Conservation (phyloP, 768 basidiomycete species). For the Macrolepiota albuminosa region DNA sequence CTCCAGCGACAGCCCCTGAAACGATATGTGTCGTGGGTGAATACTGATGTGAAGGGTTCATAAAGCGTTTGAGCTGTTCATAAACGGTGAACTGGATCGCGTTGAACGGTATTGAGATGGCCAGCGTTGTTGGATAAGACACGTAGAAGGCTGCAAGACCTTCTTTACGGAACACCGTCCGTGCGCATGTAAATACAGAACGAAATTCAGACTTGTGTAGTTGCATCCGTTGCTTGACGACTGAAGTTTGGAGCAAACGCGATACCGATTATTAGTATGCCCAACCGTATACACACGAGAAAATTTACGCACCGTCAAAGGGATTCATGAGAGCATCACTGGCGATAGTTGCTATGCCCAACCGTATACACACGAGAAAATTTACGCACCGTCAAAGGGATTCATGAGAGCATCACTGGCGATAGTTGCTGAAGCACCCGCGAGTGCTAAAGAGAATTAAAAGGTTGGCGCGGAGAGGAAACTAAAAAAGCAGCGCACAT, state of each 20-base stretch:
- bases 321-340: slow-evolving; percentile 99
- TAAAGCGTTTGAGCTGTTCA: slow-evolving; percentile 80
- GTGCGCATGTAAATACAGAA: slow-evolving; percentile 82
- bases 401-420: slow-evolving; percentile 98
- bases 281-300: slow-evolving; percentile 2
- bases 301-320: slow-evolving; percentile 77
- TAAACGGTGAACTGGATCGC: slow-evolving; percentile 98
- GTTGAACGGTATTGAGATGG: slow-evolving; percentile 96
- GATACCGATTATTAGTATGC: neutral
- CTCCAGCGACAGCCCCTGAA: slow-evolving; percentile 91
- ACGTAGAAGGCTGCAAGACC: slow-evolving; percentile 93
- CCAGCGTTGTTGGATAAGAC: slow-evolving; percentile 96
- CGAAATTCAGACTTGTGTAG: slow-evolving; percentile 90
- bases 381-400: slow-evolving; percentile 88
- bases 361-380: slow-evolving; percentile 5
- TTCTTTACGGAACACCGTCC: slow-evolving; percentile 78
- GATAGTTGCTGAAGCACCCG: slow-evolving; percentile 92
- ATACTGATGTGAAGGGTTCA: slow-evolving; percentile 86
- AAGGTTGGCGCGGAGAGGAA: neutral
- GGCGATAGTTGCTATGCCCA: slow-evolving; percentile 90
- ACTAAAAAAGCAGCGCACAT: slow-evolving; percentile 46
- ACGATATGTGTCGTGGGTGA: slow-evolving; percentile 91
- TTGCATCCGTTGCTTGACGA: slow-evolving; percentile 99
- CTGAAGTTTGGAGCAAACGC: slow-evolving; percentile 33
- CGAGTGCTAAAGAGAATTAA: slow-evolving; percentile 53